These are phyloP conservation scores for Thielaviopsis ethacetica DNA, from an alignment of 2,329 filamentous ascomycete genomes.

Conservation along the genomic window DNA sequence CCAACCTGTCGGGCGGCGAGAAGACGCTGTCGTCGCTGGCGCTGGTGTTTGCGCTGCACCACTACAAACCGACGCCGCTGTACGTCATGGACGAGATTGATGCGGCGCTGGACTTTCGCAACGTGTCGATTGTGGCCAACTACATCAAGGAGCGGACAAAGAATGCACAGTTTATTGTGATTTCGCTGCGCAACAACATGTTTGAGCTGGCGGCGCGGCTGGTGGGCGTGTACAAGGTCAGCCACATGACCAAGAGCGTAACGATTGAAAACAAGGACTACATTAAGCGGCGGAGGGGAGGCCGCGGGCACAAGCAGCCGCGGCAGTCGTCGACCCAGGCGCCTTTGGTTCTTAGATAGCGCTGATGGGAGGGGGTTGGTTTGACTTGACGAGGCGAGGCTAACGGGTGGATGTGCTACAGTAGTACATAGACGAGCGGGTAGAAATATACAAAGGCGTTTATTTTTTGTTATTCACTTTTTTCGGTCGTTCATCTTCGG, in stretches of 20 bases:
- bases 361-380: not conserved
- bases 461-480: not conserved
- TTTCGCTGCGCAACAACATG: conserved; percentile 97
- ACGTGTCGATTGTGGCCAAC: conserved; percentile 93
- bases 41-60: conserved; percentile 92
- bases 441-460: not conserved
- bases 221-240: conserved; percentile 98
- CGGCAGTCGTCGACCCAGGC: conserved; percentile 8
- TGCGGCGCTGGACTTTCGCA: conserved; percentile 91
- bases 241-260: conserved; percentile 92
- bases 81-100: conserved; percentile 99
- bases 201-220: conserved; percentile 93
- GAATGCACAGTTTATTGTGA: conserved; percentile 98
- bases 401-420: not conserved
- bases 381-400: not conserved
- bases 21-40: conserved; percentile 91
- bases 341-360: conserved; percentile 6
- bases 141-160: conserved; percentile 99
- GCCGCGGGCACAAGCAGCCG: conserved; percentile 17
- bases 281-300: conserved; percentile 29
- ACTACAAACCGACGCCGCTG: conserved; percentile 91
- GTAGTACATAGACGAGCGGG: not conserved
- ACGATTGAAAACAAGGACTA: conserved; percentile 77
- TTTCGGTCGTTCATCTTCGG: not conserved
- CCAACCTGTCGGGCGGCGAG: conserved; percentile 87